phyloP scores from a whole-genome alignment of 306 rosid species.

The Malus sylvestris region DNA sequence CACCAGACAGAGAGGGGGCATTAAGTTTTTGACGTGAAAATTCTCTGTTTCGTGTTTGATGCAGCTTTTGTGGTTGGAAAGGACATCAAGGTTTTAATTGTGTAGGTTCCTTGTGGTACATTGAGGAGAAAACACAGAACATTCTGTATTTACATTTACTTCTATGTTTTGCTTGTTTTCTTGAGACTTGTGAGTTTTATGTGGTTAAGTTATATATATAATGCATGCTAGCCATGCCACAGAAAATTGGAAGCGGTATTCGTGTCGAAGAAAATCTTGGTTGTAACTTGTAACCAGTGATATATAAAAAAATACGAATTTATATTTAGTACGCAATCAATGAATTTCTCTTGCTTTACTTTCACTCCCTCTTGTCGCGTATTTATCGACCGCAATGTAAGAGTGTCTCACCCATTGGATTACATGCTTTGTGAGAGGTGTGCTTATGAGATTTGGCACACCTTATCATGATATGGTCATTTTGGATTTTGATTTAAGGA shows the following conservation, averaged over 20 bases:
- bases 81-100: not conserved
- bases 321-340: too few relatives aligned
- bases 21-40: conserved; percentile 34
- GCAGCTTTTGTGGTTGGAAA: conserved; percentile 2
- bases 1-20: conserved; percentile 9
- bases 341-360: not conserved
- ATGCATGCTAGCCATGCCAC: not conserved
- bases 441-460: not conserved
- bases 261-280: not conserved
- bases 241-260: not conserved
- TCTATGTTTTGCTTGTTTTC: not conserved
- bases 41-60: conserved; percentile 27
- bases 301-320: too few relatives aligned
- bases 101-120: not conserved
- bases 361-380: not conserved
- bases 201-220: not conserved
- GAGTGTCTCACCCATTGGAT: not conserved
- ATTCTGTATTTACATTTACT: not conserved
- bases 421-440: too few relatives aligned
- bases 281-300: not conserved
- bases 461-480: not conserved
- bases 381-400: fast-evolving
- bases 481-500: not conserved
- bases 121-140: not conserved
- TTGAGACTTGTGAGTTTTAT: not conserved